Percentiles rank a stretch among this genome's conserved stretches.
These are phyloP conservation scores for Solanum virginianum DNA, from an alignment of 257 asterid genomes.

Conservation along the genomic window DNA sequence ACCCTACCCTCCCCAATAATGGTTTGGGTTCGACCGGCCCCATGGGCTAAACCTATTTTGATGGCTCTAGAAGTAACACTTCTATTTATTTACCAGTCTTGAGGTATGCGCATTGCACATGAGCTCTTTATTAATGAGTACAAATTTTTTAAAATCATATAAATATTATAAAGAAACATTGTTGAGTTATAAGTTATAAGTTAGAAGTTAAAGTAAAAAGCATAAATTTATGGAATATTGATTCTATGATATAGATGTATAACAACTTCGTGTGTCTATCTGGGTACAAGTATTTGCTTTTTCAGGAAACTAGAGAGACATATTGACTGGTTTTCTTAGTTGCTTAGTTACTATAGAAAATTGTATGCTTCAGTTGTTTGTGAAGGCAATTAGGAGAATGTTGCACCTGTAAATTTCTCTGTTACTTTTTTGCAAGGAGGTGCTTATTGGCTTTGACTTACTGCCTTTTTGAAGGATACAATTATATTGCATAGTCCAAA, in stretches of 20 bases:
- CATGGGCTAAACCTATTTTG: too few species aligned
- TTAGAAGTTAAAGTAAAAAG: neutral
- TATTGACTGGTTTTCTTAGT: neutral
- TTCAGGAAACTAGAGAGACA: neutral
- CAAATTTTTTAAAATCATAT: neutral
- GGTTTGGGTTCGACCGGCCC: too few species aligned
- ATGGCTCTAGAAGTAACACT: neutral
- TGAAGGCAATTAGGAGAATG: neutral
- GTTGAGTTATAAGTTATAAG: neutral
- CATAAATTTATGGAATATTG: neutral
- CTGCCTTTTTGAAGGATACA: neutral
- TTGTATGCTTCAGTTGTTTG: neutral
- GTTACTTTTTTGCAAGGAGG: neutral
- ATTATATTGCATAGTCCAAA: neutral
- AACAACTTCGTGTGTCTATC: neutral
- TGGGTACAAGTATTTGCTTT: neutral
- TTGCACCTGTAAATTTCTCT: neutral
- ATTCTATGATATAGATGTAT: neutral
- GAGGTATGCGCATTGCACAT: neutral
- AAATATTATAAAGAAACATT: neutral
- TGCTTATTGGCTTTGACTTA: neutral
- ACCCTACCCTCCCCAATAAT: too few species aligned
- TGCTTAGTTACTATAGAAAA: neutral
- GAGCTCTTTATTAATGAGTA: neutral
- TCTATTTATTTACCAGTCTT: neutral